Evolutionary conservation across 805 yeast genomes (phyloP), one percentile per base, ranked within the genome.

Genomic region (Tetrapisispora nanseiensis): DNA sequence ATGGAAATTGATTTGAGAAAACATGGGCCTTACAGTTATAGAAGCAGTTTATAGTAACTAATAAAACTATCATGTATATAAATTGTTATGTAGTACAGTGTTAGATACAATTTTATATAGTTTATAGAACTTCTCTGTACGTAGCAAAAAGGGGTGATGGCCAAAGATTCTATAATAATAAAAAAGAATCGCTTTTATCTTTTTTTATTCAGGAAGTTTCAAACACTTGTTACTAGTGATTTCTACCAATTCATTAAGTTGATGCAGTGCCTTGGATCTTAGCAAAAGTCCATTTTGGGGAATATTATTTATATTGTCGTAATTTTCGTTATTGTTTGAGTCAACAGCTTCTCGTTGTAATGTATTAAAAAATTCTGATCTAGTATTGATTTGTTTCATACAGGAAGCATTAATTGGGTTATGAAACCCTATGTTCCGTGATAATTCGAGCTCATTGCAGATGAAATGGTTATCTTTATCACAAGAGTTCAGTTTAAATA

Each of bases 361-460:
- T 22, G 38, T 39, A 12, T 53, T 48, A 37, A 54, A 54, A 39
- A 54, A 54, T 3, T 45, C 43, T 13, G 29, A 16, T 23, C 15
- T 32, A 8, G 35, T 24, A 3, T 11, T 24, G 19, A 39, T 19
- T 19, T 31, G 11, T 19, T 24, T 31, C 13, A 9, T 15, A 19
- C 26, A 31, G 20, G 33, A 30, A 9, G n/a, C n/a, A n/a, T n/a
- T n/a, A n/a, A n/a, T n/a, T 49, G 29, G 11, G 39, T 40, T 11
- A 28, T 46, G 21, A 50, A 46, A 37, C 19, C 27, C 27, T 45
- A 53, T 16, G 54, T 42, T 4, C 53, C 55, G 8, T 8, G 54
- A 50, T 41, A 51, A 52, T 39, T 58, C 61, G 2, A 47, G 30
- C n/a, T 46, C 46, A 15, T 41, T 32, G 6, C 37, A 21, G 4